Conservation (phyloP, 495 filamentous ascomycete genomes). For the Neurospora sp. region DNA sequence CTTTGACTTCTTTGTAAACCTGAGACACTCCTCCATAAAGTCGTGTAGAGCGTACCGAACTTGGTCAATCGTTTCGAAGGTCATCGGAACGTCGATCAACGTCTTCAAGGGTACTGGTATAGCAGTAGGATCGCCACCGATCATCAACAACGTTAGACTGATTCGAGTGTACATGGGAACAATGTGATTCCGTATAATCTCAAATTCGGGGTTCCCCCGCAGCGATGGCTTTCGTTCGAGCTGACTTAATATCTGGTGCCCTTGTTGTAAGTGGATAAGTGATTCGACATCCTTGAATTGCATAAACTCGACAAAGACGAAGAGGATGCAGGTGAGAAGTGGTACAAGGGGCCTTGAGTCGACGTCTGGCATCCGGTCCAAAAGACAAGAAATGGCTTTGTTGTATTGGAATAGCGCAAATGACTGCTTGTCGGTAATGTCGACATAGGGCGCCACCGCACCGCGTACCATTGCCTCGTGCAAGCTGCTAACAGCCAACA, state of each 20-base stretch:
- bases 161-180: constrained; percentile 34
- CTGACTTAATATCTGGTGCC: constrained; percentile 26
- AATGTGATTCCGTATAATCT: constrained; percentile 28
- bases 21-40: constrained; percentile 24
- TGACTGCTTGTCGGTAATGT: constrained; percentile 21
- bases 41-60: constrained; percentile 25
- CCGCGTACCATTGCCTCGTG: constrained; percentile 33
- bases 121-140: constrained; percentile 17
- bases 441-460: constrained; percentile 18
- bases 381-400: constrained; percentile 37
- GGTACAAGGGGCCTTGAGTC: constrained; percentile 34
- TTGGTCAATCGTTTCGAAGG: constrained; percentile 21
- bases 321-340: constrained; percentile 46
- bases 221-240: constrained; percentile 18
- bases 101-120: constrained; percentile 22
- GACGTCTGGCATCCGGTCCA: constrained; percentile 28
- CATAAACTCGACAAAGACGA: constrained; percentile 49
- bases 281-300: constrained; percentile 38
- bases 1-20: constrained; percentile 20
- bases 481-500: constrained; percentile 45
- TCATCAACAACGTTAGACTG: constrained; percentile 29
- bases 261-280: constrained; percentile 31
- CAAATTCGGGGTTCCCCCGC: constrained; percentile 18
- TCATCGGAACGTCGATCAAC: constrained; percentile 17
- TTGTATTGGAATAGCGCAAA: constrained; percentile 46